Conservation (phyloP, 352 stramenopile genomes). For the Globisporangium cystogenes region DNA sequence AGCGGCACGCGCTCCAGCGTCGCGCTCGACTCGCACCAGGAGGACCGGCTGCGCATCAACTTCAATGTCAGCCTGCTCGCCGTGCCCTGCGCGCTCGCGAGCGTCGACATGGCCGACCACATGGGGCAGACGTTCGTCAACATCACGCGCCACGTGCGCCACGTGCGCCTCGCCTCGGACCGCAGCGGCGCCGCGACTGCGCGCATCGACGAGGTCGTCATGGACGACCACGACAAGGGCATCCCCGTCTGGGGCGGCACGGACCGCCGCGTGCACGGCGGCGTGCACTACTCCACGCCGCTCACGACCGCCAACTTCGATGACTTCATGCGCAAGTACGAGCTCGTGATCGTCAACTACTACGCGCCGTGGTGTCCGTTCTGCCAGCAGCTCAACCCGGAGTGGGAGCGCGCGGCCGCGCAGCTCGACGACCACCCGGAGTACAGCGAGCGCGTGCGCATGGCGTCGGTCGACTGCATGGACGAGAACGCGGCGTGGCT, state of each 20-base stretch:
- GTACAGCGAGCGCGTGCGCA: slow-evolving; percentile 71
- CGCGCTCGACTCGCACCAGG: slow-evolving; percentile 67
- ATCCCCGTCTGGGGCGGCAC: slow-evolving; percentile 62
- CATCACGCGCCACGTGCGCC: slow-evolving; percentile 75
- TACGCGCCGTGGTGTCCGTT: slow-evolving; percentile 81
- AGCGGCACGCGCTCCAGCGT: slow-evolving; percentile 49
- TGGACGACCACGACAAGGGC: slow-evolving; percentile 55
- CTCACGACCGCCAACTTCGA: slow-evolving; percentile 63
- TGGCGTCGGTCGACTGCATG: slow-evolving; percentile 80
- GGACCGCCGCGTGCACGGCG: slow-evolving; percentile 35
- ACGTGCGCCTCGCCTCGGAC: slow-evolving; percentile 52
- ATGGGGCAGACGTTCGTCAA: slow-evolving; percentile 75
- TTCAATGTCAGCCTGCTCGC: slow-evolving; percentile 81
- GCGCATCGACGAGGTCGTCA: slow-evolving; percentile 64
- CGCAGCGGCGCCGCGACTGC: slow-evolving; percentile 20
- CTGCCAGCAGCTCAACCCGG: slow-evolving; percentile 65
- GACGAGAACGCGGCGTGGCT: slow-evolving; percentile 53
- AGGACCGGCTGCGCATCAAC: slow-evolving; percentile 79
- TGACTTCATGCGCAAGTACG: slow-evolving; percentile 79
- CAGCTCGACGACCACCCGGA: slow-evolving; percentile 71
- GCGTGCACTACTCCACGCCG: slow-evolving; percentile 70
- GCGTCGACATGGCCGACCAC: slow-evolving; percentile 76
- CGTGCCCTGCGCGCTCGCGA: slow-evolving; percentile 63
- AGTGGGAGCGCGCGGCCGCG: slow-evolving; percentile 69
- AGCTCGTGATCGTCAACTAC: slow-evolving; percentile 83